A percentile compares a stretch with the other conserved stretches of the same genome.
These are phyloP conservation scores for Peterozyma toletana DNA, from an alignment of 805 yeast species.

Conservation along the genomic window DNA sequence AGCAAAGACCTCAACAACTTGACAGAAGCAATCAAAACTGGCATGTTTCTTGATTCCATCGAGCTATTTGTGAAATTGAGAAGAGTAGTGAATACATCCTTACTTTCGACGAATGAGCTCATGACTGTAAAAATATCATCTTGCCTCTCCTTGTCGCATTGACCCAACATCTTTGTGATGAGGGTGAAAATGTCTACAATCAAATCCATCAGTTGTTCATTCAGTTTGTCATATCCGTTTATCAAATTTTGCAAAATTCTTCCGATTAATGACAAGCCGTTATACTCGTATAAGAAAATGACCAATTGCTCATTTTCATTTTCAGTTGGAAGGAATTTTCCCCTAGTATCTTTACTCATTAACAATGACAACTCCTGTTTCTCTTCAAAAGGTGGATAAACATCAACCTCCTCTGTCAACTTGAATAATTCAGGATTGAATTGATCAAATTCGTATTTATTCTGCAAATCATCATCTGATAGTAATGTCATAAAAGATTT, in stretches of 20 bases:
- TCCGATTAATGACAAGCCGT: constrained; percentile 87
- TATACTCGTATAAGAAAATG: constrained; percentile 64
- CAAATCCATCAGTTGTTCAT: constrained; percentile 29
- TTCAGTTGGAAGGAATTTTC: constrained; percentile 54
- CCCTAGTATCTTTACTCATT: constrained; percentile 52
- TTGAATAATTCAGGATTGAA: constrained; percentile 42
- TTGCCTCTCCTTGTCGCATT: constrained; percentile 24
- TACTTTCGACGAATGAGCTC: constrained; percentile 25
- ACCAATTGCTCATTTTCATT: constrained; percentile 33
- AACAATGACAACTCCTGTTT: constrained; percentile 36
- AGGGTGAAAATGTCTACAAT: constrained; percentile 44
- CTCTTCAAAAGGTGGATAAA: constrained; percentile 44
- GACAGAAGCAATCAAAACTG: constrained; percentile 36
- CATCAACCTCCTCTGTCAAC: constrained; percentile 31
- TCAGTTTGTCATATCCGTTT: constrained; percentile 26
- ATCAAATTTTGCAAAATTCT: constrained; percentile 63
- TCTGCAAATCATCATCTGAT: constrained; percentile 28
- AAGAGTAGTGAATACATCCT: constrained; percentile 41
- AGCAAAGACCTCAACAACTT: constrained; percentile 42
- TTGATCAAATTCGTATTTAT: constrained; percentile 40
- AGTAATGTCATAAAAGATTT: constrained; percentile 53
- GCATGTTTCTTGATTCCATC: constrained; percentile 44
- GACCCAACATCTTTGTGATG: constrained; percentile 37
- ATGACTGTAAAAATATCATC: constrained; percentile 21
- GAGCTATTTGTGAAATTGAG: constrained; percentile 65